Evolutionary conservation across 306 rosid species (phyloP), one percentile per base, ranked within the genome.

Genomic region (Rubus idaeus): DNA sequence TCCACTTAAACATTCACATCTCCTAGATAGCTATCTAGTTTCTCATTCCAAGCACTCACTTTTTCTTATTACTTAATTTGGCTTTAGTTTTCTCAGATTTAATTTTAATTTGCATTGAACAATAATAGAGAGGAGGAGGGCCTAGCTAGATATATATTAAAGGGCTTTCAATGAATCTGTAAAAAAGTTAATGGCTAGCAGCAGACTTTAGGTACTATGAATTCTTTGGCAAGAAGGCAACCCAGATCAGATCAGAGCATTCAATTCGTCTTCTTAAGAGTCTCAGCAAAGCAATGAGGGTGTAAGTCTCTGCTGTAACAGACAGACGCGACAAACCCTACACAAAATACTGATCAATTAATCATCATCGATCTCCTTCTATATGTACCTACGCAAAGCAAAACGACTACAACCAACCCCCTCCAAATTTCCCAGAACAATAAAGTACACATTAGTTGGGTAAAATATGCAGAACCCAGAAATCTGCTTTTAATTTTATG

Each of bases 151-250:
- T 30, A 58, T 44, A 69, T 45, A 88, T 82, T 84, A 86, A 87
- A 86, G 85, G 70, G 70, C 69, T 78, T 84, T 90, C 83, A 90
- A 89, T 87, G 96, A 90, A 90, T 80, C 90, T 89, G 93, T 83
- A 84, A 89, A 89, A 87, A 90, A 47, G 67, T 17, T 40, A 41
- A 65, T 39, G 18, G 70, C 21, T 40, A 37, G 49, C 14, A 80
- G 79, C 78, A 87, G 88, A 70, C 67, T 79, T 84, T 84, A 73
- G 87, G 87, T 88, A 81, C 89, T 79, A 77, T 84, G 90, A 88
- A 88, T 89, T 85, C 90, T 85, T 86, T 79, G 72, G 68, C 77
- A 70, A 58, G 81, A 88, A 81, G 82, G 79, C 70, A 71, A 61
- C 78, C 77, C 40, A 6, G 68, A 30, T 11, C 49, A 30, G 35